Conservation (phyloP, 1,284 basidiomycete species). For the Lignosus rhinocerotis region DNA sequence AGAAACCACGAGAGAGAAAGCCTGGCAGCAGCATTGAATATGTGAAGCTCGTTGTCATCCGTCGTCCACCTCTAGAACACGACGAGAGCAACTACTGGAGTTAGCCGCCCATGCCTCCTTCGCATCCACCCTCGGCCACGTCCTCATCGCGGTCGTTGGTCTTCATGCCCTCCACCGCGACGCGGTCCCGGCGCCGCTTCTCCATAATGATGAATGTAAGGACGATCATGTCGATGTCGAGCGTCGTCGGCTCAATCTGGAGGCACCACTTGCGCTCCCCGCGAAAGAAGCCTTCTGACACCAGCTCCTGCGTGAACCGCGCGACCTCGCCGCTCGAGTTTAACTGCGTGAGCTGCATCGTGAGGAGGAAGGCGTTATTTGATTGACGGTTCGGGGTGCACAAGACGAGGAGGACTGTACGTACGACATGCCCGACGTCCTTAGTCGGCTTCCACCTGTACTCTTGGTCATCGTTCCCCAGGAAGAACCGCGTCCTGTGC, state of each 20-base stretch:
- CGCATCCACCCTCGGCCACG: constrained; percentile 33
- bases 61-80: too few species aligned
- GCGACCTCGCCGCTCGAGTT: constrained; percentile 44
- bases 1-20: too few species aligned
- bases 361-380: neutral
- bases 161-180: constrained; percentile 33
- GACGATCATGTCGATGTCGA: constrained; percentile 52
- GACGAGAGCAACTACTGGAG: too few species aligned
- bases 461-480: constrained; percentile 49
- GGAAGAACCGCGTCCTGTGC: constrained; percentile 48
- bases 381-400: neutral
- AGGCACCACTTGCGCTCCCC: constrained; percentile 48
- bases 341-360: constrained; percentile 38
- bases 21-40: too few species aligned
- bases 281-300: constrained; percentile 45
- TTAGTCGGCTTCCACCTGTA: constrained; percentile 51
- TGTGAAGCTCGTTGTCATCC: too few species aligned
- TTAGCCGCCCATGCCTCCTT: constrained; percentile 12
- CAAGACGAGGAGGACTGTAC: constrained; percentile 17
- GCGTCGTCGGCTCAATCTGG: constrained; percentile 40
- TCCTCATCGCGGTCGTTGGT: constrained; percentile 40
- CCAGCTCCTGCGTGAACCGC: constrained; percentile 35
- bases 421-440: constrained; percentile 43
- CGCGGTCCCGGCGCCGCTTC: constrained; percentile 46
- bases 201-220: constrained; percentile 55